Evolutionary conservation across 331 rosid species (phyloP), one percentile per base, ranked within the genome.

Genomic region (Cucumis variabilis): DNA sequence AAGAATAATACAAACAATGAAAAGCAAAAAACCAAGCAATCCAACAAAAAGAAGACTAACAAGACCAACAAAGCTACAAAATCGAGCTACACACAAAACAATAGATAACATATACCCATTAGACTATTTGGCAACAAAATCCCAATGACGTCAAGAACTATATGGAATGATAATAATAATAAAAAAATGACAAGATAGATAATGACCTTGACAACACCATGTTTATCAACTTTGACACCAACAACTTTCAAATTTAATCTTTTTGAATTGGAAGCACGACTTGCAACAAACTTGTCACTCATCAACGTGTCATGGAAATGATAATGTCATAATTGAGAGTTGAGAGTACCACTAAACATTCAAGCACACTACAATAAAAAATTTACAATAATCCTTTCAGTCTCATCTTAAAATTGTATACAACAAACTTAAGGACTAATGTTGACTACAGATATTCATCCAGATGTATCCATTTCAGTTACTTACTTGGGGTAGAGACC

Each of bases 251-350:
- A 91, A 92, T 97, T 97, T 90, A 97, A 90, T 92, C 99, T 94
- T 93, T 93, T 97, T 63, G 98, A 77, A 92, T 94, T 97, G 84
- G 99, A 95, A 88, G 91, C 85, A 84, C 99, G 95, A 71, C 99
- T 98, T 97, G 92, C 86, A 88, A 87, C 86, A 82, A 70, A 85
- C 65, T 25, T 48, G 27, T 86, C 74, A 85, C 67, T 72, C 58
- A 30, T 60, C 70, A 30, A 88, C 33, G 53, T 27, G 55, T 27
- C 68, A 11, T 27, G 70, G 15, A 63, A 82, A 82, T 27, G 28
- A 80, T 11, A 55, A 5, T 27, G 84, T 28, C 68, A 79, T 58
- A 82, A 13, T 55, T 44, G 48, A 24, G 83, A 86, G 80, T 51
- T 48, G 51, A 25, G 84, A 85, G 71, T 33, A 71, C 3, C 70